A percentile compares a stretch with the other conserved stretches of the same genome.
Evolutionary conservation across 352 stramenopile species (phyloP).

Genomic region (Globisporangium sylvaticum): DNA sequence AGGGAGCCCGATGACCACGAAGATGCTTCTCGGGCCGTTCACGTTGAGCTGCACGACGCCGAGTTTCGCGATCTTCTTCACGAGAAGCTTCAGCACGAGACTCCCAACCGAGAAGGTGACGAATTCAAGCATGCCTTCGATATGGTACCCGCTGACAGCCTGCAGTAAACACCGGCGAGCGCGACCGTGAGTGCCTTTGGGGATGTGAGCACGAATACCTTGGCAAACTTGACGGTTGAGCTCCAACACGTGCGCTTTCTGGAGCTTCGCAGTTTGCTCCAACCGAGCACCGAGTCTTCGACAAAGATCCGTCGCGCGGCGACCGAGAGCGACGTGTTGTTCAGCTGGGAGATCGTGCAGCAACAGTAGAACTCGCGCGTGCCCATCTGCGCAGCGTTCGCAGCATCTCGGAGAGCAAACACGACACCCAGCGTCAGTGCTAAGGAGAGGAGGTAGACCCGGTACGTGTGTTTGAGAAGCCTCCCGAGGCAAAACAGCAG

Average conservation of each 20-base stretch:
- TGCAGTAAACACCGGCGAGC: slow-evolving; percentile 7
- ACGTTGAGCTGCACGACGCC: slow-evolving; percentile 24
- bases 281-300: not conserved
- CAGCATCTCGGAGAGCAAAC: not conserved
- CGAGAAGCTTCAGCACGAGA: slow-evolving; percentile 19
- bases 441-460: not conserved
- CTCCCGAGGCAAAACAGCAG: slow-evolving; percentile 7
- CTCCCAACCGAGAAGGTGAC: slow-evolving; percentile 5
- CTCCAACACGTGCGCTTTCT: not conserved
- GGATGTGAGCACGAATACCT: not conserved
- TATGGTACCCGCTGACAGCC: not conserved
- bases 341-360: not conserved
- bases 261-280: not conserved
- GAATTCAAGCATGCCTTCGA: not conserved
- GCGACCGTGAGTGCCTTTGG: not conserved
- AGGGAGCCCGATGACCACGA: slow-evolving; percentile 26
- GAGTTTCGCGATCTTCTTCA: slow-evolving; percentile 30
- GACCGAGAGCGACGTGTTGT: slow-evolving; percentile 7
- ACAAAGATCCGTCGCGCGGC: not conserved
- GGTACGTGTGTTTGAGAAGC: slow-evolving; percentile 11
- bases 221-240: not conserved
- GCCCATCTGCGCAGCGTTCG: not conserved
- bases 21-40: slow-evolving; percentile 32
- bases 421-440: not conserved
- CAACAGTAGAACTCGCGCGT: slow-evolving; percentile 7